Base-by-base conservation (phyloP, 192 early-diverging fungal species). In the Lobosporangium transversale region DNA sequence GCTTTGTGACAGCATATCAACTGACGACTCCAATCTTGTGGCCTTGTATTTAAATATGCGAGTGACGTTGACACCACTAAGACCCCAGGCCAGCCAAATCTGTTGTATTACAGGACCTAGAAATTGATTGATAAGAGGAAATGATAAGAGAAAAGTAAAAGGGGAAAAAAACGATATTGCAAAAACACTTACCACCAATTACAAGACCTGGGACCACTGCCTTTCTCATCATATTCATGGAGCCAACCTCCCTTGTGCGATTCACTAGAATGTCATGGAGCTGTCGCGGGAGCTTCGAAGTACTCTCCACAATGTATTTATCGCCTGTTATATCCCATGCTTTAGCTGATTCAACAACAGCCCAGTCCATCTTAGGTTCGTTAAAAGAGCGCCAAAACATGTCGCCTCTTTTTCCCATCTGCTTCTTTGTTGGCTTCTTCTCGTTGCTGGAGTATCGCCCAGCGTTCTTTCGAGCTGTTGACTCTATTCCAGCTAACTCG, bases 181-280 rank as follows among this genome's bases (percentile, higher is more conserved):
- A n/a, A n/a, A n/a, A n/a, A n/a, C n/a, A n/a, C n/a, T 49, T 62
- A 62, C 60, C 60, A 30, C 60, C 60, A 21, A 62, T 62, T 15
- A 62, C 48, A 11, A 62, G 60, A 47, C 60, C 49, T 33, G 45
- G 60, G 27, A 62, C 60, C 20, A 33, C 35, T 27, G 32, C 18
- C 10, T 27, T 51, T 52, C 60, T 51, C 48, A 58, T 18, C 18
- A 21, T 18, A 37, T 58, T 27, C 23, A 45, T 24, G 42, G 40
- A 26, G 7, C 47, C 49, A 14, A 62, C 15, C 48, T 62, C 60
- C 40, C 52, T 44, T 12, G 60, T 62, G 18, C 60, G 31, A 35
- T 51, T 47, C 14, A 62, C 20, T 9, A 62, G 60, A 5, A 62
- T 30, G 44, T 62, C 60, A 45, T 62, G 60, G 32, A 62, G 29